Percentiles rank a stretch among this genome's conserved stretches.
phyloP scores from a whole-genome alignment of 2,329 filamentous ascomycete species.

The Colletotrichum orchidophilum region DNA sequence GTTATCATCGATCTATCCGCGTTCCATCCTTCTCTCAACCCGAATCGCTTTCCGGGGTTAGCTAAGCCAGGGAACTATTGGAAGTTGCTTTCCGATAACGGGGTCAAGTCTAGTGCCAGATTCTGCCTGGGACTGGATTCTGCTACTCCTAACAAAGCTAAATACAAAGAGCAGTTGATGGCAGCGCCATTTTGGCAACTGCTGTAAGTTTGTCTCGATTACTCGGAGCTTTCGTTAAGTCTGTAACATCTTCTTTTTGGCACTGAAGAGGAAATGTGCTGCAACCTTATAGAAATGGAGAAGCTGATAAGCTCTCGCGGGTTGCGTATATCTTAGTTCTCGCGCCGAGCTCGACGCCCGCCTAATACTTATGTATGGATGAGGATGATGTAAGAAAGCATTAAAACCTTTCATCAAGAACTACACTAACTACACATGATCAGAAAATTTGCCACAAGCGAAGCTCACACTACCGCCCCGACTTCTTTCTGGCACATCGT shows the following conservation, averaged over 20 bases:
- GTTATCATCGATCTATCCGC: conserved; percentile 1
- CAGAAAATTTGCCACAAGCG: too few relatives aligned
- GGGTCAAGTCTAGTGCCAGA: not conserved
- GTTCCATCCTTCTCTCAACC: conserved; percentile 2
- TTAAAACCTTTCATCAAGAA: not conserved
- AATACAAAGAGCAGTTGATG: conserved; percentile 21
- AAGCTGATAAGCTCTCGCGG: not conserved
- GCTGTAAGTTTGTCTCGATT: not conserved
- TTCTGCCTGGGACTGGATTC: not conserved
- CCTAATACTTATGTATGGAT: conserved; percentile 16
- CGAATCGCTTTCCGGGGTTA: not conserved
- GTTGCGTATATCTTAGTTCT: not conserved
- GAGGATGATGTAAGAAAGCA: conserved; percentile 9
- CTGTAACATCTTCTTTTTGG: not conserved
- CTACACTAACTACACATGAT: too few relatives aligned
- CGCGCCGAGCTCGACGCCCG: not conserved
- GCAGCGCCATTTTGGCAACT: not conserved
- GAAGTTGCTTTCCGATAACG: not conserved
- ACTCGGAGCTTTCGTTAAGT: not conserved
- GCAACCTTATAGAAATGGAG: conserved; percentile 5
- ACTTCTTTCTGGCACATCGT: too few relatives aligned
- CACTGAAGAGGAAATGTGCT: not conserved
- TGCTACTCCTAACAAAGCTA: not conserved
- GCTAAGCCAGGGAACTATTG: not conserved
- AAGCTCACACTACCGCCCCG: too few relatives aligned